Evolutionary conservation across 2,329 filamentous ascomycete species (phyloP).

Genomic region (Clonostachys rosea): DNA sequence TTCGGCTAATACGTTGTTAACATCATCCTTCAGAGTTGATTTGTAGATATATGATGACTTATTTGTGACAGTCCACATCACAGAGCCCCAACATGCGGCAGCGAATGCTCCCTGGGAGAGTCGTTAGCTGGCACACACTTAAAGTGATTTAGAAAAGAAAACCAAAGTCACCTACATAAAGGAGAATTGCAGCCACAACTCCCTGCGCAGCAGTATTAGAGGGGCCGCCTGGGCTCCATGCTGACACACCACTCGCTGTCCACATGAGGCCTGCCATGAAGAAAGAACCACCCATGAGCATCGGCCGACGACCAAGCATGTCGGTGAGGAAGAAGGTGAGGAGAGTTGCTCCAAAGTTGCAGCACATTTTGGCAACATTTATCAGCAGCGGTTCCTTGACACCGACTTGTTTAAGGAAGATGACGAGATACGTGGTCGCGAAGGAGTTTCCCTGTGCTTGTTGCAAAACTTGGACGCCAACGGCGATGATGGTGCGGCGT

Average conservation of each 20-base stretch:
- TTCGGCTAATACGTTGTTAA: conserved; percentile 2
- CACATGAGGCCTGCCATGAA: conserved; percentile 6
- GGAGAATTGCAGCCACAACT: not conserved
- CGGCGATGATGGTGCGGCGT: conserved; percentile 31
- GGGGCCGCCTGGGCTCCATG: not conserved
- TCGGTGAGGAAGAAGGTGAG: conserved; percentile 6
- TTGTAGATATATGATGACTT: not conserved
- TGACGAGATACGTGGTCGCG: conserved; percentile 10
- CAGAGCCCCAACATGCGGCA: not conserved
- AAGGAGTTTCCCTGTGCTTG: conserved; percentile 12
- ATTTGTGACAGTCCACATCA: not conserved
- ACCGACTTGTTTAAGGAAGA: conserved; percentile 12
- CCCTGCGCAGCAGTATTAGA: not conserved
- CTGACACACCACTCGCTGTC: conserved; percentile 1
- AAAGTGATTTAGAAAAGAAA: no score
- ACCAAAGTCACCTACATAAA: not conserved
- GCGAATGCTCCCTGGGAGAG: not conserved
- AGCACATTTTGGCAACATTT: not conserved
- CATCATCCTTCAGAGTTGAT: not conserved
- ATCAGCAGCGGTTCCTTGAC: not conserved
- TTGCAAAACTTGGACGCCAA: conserved; percentile 30
- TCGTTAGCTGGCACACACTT: no score
- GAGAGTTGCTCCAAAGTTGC: conserved; percentile 3
- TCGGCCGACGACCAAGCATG: conserved; percentile 6
- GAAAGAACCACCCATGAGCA: conserved; percentile 5